Percentiles rank a stretch among this genome's conserved stretches.
These are phyloP conservation scores for Euphorbia peplus DNA, from an alignment of 345 rosid species.

Conservation along the genomic window DNA sequence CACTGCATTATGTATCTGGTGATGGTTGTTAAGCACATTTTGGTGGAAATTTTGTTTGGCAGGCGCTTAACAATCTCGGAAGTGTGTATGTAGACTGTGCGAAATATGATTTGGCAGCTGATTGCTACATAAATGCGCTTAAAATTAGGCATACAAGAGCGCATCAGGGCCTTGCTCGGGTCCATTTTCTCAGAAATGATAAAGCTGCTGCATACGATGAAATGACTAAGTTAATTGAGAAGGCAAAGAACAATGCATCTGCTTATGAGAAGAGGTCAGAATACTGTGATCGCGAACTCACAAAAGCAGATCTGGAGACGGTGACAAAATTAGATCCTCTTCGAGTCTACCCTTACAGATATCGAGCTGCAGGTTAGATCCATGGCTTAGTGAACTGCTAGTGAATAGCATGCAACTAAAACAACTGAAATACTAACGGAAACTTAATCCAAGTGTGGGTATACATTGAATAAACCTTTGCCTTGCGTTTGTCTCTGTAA, in stretches of 20 bases:
- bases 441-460: too few species aligned
- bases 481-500: too few species aligned
- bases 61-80: conserved; percentile 99
- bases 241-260: conserved; percentile 88
- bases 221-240: conserved; percentile 85
- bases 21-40: background rate
- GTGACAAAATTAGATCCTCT: conserved; percentile 92
- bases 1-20: background rate
- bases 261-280: conserved; percentile 98
- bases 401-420: background rate
- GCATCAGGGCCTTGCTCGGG: conserved; percentile 97
- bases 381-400: background rate
- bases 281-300: conserved; percentile 84
- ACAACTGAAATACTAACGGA: too few species aligned
- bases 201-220: conserved; percentile 77
- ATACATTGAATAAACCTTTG: too few species aligned
- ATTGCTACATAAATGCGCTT: conserved; percentile 92
- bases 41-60: conserved; percentile 18
- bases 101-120: conserved; percentile 79
- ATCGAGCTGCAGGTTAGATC: conserved; percentile 88
- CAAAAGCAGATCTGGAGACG: conserved; percentile 87
- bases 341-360: conserved; percentile 92
- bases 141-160: conserved; percentile 93
- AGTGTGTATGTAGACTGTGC: conserved; percentile 77
- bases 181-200: conserved; percentile 72